Evolutionary conservation across 1,284 basidiomycete genomes (phyloP), one percentile per base, ranked within the genome.

Genomic region (Hemileia vastatrix): DNA sequence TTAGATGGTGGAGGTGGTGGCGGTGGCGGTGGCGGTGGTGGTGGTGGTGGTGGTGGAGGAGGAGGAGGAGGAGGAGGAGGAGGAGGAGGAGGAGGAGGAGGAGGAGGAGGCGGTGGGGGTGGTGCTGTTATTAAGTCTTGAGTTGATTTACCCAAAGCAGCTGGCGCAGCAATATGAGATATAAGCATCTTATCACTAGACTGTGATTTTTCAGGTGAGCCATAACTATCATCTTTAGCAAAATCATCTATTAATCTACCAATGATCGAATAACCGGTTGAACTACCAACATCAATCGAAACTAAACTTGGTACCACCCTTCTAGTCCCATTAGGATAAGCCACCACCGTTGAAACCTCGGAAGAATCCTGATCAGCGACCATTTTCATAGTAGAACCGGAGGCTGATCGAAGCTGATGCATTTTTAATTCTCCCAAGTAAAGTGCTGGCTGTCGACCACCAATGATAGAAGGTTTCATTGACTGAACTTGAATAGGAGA

Each of bases 1-100:
- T 23, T 8, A 21, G 68, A 65, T 6, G 74, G 72, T 1, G 78
- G 76, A 0, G 76, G 68, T 8, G 76, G 66, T 8, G 76, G 75
- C 0, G 78, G 78, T 0, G 82, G 82, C 32, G 79, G 80, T 4
- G 79, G 77, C 1, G 67, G 62, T 13, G 59, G 64, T 21, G 51
- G 51, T 23, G 43, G 24, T 21, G 24, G 33, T 23, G 50, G 59
- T 15, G 51, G 57, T 32, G 53, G 57, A 32, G 43, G 53, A 9
- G 52, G 63, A 8, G 52, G 56, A 11, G 18, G 27, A n/a, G 59
- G 59, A 6, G 58, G 52, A 21, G 40, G 45, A 3, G 66, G 59
- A 2, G 66, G 64, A 21, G 70, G 66, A 13, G 67, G 65, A 3
- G 75, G 69, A 6, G 71, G 68, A 1, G 70, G 69, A 40, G 67